These are phyloP conservation scores for Salvia sclarea DNA, from an alignment of 305 asterid genomes.

Conservation along the genomic window DNA sequence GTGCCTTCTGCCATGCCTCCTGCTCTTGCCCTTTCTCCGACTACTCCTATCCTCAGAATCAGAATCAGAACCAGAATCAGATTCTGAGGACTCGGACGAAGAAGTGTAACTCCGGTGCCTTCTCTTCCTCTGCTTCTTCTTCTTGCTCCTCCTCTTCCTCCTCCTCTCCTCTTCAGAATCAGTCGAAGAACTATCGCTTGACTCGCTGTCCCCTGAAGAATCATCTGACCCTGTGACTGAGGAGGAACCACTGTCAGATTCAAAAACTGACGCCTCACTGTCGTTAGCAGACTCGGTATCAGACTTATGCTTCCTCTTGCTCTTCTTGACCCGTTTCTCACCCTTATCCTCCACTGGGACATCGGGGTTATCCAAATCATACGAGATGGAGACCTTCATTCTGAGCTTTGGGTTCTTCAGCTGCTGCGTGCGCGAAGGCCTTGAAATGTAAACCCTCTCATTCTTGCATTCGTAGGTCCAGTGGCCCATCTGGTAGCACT, in stretches of 20 bases:
- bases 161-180: conserved; percentile 95
- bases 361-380: conserved; percentile 73
- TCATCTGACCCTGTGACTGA: conserved; percentile 66
- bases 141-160: conserved; percentile 63
- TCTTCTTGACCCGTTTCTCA: conserved; percentile 55
- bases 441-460: conserved; percentile 83
- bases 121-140: conserved; percentile 67
- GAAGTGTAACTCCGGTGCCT: conserved; percentile 62
- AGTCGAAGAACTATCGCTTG: conserved; percentile 68
- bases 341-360: conserved; percentile 44
- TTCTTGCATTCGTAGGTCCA: conserved; percentile 98
- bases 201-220: conserved; percentile 71
- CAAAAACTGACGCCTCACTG: conserved; percentile 81
- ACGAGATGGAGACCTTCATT: conserved; percentile 65
- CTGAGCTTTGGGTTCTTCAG: conserved; percentile 86
- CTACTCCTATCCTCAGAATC: conserved; percentile 72
- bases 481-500: conserved; percentile 86
- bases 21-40: conserved; percentile 68
- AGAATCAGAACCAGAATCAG: conserved; percentile 75
- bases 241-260: conserved; percentile 66
- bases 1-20: conserved; percentile 64
- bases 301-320: conserved; percentile 85
- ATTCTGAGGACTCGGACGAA: conserved; percentile 77
- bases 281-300: conserved; percentile 57
- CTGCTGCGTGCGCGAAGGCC: conserved; percentile 91